Percentiles rank a stretch among this genome's conserved stretches.
Conservation (phyloP, 2,329 filamentous ascomycete genomes). For the Byssoonygena ceratinophila region DNA sequence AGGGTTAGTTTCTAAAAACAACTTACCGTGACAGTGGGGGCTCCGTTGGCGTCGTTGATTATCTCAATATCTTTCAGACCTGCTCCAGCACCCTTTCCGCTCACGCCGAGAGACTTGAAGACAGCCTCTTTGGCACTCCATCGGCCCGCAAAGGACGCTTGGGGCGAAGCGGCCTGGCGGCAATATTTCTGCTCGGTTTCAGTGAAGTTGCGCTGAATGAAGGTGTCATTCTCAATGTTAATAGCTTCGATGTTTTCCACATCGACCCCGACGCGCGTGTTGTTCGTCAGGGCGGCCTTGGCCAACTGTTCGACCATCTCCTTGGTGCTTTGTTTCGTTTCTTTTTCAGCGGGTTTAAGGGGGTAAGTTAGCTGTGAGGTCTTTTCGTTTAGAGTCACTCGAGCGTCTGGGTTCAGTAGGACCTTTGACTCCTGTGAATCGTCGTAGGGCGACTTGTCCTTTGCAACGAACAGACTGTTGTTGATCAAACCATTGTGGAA, state of each 20-base stretch:
- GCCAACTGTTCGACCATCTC: conserved; percentile 70
- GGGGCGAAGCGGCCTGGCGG: conserved; percentile 62
- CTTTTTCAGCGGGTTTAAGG: conserved; percentile 52
- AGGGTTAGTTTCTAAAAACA: not conserved
- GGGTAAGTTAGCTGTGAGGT: conserved; percentile 66
- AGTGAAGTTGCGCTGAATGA: conserved; percentile 92
- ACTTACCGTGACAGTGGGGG: conserved; percentile 74
- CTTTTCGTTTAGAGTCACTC: conserved; percentile 79
- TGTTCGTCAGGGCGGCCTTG: conserved; percentile 48
- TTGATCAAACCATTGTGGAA: conserved; percentile 98
- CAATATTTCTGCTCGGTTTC: conserved; percentile 76
- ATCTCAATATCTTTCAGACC: conserved; percentile 94
- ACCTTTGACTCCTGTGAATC: conserved; percentile 78
- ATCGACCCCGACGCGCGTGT: conserved; percentile 83
- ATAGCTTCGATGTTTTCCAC: conserved; percentile 80
- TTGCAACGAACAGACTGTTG: conserved; percentile 94
- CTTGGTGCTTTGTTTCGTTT: conserved; percentile 53
- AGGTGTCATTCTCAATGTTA: conserved; percentile 89
- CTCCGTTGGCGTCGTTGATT: conserved; percentile 65
- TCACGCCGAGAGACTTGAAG: conserved; percentile 89
- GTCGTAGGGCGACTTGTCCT: conserved; percentile 79
- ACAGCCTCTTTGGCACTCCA: conserved; percentile 98
- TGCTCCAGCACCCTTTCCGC: conserved; percentile 77
- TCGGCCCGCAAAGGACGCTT: conserved; percentile 83
- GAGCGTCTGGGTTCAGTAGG: conserved; percentile 86